Evolutionary conservation across 176 grass and related monocot species (phyloP), one percentile per base, ranked within the genome.

Genomic region (Musa beccarii): DNA sequence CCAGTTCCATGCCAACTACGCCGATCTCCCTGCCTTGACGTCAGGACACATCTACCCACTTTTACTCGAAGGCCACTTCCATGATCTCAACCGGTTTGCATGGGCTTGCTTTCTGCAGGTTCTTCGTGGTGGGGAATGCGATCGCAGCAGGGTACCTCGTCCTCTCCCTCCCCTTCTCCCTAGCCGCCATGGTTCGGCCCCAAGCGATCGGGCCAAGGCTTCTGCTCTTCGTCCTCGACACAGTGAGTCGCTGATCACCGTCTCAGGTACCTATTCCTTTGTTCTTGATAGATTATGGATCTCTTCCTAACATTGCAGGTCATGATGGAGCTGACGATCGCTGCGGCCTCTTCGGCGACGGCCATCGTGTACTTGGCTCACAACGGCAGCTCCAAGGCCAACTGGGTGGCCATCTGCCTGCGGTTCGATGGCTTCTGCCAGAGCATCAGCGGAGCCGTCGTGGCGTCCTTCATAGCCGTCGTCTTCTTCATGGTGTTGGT

Each of bases 361-460:
- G 83, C 93, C 10, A 83, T 92, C 69, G 87, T 96, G 50, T 90
- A 96, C 81, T 71, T 92, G 67, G 89, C 90, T 17, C 93, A 92
- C 89, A 80, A 67, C 1, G 93, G 93, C 2, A 90, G 81, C 68
- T 67, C 9, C 59, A 82, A 81, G 43, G 90, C 90, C 20, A 93
- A 89, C 80, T 98, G 88, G 94, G 72, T 86, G 63, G 88, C 86
- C 82, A 98, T 98, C 82, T 98, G 94, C 84, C 73, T 91, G 72
- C 86, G 83, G 65, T 98, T 98, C 80, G 67, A 87, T 0, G 82
- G 90, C 3, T 98, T 98, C 84, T 98, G 95, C 83, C 51, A 89
- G 75, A 90, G 90, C 34, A 98, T 86, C 54, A 93, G 90, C 73
- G 88, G 95, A 17, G 78, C 95, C 6, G 90, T 98, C 49, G 86